phyloP scores from a whole-genome alignment of 2,329 filamentous ascomycete genomes.

The Sporothrix sp. region DNA sequence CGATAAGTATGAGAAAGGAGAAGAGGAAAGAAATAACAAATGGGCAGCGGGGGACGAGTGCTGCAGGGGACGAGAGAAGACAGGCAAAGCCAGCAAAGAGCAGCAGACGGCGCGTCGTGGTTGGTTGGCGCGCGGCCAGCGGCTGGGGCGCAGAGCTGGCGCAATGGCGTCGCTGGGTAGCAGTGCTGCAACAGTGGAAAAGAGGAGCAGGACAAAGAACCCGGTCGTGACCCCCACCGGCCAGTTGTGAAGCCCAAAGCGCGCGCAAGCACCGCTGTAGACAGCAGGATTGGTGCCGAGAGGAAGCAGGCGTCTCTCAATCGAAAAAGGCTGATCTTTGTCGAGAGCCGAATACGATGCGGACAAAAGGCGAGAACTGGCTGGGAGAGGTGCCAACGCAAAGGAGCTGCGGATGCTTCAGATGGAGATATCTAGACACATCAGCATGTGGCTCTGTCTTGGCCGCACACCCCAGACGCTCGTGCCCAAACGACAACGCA shows the following conservation, averaged over 20 bases:
- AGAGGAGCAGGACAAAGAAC: not conserved
- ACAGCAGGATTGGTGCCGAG: not conserved
- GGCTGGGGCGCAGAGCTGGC: conserved; percentile 2
- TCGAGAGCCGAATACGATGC: not conserved
- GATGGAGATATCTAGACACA: no score
- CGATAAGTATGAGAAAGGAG: conserved; percentile 9
- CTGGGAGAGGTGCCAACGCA: no score
- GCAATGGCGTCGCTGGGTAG: not conserved
- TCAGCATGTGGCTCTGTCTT: no score
- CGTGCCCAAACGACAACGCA: no score
- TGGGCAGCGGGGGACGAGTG: not conserved
- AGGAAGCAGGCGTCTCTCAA: no score
- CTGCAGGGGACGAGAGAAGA: not conserved
- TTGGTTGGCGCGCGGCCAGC: conserved; percentile 11
- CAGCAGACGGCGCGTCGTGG: conserved; percentile 14
- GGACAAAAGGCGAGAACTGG: no score
- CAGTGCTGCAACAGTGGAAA: conserved; percentile 8
- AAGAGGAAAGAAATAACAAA: not conserved
- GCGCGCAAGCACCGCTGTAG: conserved; percentile 7
- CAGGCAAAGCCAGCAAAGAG: not conserved
- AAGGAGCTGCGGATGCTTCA: no score
- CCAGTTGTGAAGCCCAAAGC: conserved; percentile 9
- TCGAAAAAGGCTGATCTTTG: not conserved
- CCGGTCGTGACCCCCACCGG: conserved; percentile 5
- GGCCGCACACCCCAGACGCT: no score